Base-by-base conservation (phyloP, 805 yeast genomes). In the Myxozyma lipomycoides region DNA sequence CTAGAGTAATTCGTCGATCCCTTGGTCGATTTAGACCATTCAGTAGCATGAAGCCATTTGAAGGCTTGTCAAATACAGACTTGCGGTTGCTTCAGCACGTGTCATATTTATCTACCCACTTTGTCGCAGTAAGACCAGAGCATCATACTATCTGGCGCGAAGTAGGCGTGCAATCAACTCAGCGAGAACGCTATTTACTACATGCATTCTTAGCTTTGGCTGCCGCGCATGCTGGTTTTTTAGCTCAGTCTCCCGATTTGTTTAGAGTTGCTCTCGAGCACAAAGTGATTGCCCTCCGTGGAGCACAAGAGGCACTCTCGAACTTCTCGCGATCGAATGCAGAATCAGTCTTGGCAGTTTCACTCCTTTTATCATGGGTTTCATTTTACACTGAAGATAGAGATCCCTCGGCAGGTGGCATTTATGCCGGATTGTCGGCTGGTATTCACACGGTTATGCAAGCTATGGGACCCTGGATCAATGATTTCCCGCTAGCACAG, bases 171-270 rank as follows among this genome's bases (percentile, higher is more conserved):
- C 55, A 51, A 25, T 35, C 36, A 15, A 43, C 51, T 15, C 55
- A 51, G 40, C 48, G 51, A 19, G 55, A 51, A 18, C 55, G 50
- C 7, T 51, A 36, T 26, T 22, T 51, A 18, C 43, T 47, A 6
- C 55, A 51, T 32, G 55, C 55, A 10, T 47, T 51, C 23, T 45
- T 51, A 3, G 48, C 51, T 2, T 46, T 51, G 22, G 45, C 49
- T n/a, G 46, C 55, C n/a, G 48, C 55, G 19, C 51, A 51, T 30
- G 43, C 49, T 3, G 36, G 43, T 3, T 45, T 25, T 36, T 36
- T 51, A 1, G 48, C 41, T 9, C 34, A 19, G 3, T 36, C 35
- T 12, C 28, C 45, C 2, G 55, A 51, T 19, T 34, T 51, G 10
- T 43, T 47, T 25, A 48, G 51, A 15, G 40, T 43, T 17, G 40